These are phyloP conservation scores for Chrysoporthe puriensis DNA, from an alignment of 2,329 filamentous ascomycete genomes.

Conservation along the genomic window DNA sequence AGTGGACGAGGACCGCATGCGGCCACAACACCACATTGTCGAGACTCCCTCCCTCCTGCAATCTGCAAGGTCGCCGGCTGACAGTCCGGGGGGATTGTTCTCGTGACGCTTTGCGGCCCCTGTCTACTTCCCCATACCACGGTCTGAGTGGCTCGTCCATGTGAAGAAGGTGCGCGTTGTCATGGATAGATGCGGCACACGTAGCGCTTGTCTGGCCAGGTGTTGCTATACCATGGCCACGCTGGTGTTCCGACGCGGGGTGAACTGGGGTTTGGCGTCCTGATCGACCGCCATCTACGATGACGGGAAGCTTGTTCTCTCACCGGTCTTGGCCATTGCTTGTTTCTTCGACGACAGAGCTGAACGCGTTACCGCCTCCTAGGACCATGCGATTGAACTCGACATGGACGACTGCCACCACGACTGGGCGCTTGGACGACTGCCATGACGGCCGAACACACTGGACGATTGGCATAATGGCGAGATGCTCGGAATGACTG, in stretches of 20 bases:
- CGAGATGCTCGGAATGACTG: too few relatives aligned
- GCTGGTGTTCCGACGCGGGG: too few relatives aligned
- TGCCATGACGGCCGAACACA: too few relatives aligned
- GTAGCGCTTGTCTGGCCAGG: too few relatives aligned
- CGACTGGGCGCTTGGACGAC: neutral
- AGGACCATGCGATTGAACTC: too few relatives aligned
- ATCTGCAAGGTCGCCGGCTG: neutral
- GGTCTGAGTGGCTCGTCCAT: neutral
- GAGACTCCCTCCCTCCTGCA: neutral
- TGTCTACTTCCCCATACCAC: neutral
- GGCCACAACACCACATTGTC: neutral
- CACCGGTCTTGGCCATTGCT: neutral
- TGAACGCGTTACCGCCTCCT: neutral
- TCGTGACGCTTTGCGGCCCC: conserved; percentile 8
- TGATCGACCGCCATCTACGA: neutral
- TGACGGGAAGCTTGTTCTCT: conserved; percentile 3
- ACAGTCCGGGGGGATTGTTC: neutral
- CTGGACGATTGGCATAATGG: too few relatives aligned
- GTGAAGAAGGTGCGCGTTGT: too few relatives aligned
- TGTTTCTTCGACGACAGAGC: neutral
- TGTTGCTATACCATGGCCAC: too few relatives aligned
- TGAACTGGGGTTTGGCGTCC: neutral
- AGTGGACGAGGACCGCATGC: neutral
- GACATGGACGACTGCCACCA: too few relatives aligned
- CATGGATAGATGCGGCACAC: too few relatives aligned